Conservation (phyloP, 2,329 filamentous ascomycete species). For the Penicillium nordicum region DNA sequence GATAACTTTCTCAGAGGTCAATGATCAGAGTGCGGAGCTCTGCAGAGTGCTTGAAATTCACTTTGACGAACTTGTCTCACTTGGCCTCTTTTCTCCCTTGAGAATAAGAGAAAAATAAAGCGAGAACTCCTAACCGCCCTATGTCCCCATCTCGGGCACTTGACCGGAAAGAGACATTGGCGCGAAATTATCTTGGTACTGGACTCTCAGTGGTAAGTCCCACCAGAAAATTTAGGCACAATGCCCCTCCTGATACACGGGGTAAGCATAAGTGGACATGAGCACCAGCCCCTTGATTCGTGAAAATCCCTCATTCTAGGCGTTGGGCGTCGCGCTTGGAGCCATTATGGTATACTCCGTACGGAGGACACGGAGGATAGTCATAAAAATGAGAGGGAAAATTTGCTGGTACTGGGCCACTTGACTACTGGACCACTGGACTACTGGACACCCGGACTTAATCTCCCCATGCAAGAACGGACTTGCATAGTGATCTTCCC, state of each 20-base stretch:
- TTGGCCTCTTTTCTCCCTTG: background rate
- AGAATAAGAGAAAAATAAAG: background rate
- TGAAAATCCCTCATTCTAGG: slow-evolving; percentile 6
- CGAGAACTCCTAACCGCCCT: background rate
- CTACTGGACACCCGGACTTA: background rate
- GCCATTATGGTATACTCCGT: background rate
- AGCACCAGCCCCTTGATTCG: slow-evolving; percentile 1
- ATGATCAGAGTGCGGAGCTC: background rate
- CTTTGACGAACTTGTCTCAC: background rate
- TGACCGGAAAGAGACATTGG: slow-evolving; percentile 15
- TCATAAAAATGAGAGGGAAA: background rate
- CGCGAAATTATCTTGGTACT: slow-evolving; percentile 9
- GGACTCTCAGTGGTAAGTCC: slow-evolving; percentile 1
- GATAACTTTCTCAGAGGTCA: background rate
- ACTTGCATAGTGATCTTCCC: slow-evolving; percentile 2
- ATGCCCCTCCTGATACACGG: slow-evolving; percentile 13
- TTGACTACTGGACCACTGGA: background rate
- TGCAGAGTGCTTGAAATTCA: background rate
- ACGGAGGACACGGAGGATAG: background rate
- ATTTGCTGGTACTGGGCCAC: background rate
- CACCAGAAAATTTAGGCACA: background rate
- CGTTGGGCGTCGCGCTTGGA: background rate
- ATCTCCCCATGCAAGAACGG: background rate
- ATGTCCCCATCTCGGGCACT: slow-evolving; percentile 13
- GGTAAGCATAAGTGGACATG: slow-evolving; percentile 2